A percentile compares a stretch with the other conserved stretches of the same genome.
Evolutionary conservation across 2,329 filamentous ascomycete genomes (phyloP).

Genomic region (Colletotrichum lini): DNA sequence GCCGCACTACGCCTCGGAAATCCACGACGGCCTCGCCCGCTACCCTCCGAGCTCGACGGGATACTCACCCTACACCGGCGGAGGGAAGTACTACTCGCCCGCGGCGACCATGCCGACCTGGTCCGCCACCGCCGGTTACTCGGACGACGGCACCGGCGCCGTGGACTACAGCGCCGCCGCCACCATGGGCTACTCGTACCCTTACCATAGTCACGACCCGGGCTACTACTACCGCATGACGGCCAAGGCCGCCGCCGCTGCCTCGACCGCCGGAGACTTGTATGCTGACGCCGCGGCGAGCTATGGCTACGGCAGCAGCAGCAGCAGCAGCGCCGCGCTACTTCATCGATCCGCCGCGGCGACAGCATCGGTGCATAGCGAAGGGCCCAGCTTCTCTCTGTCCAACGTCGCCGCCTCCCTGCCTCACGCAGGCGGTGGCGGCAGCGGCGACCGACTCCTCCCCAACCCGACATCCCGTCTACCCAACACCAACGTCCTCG

Average conservation of each 20-base stretch:
- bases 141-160: conserved; percentile 49
- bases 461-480: conserved; percentile 54
- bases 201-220: conserved; percentile 53
- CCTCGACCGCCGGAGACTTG: conserved; percentile 46
- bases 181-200: conserved; percentile 51
- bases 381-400: conserved; percentile 57
- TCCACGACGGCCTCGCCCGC: conserved; percentile 49
- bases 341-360: conserved; percentile 52
- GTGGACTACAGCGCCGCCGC: conserved; percentile 54
- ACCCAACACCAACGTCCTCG: conserved; percentile 48
- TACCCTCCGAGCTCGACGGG: conserved; percentile 50
- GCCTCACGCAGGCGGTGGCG: conserved; percentile 49
- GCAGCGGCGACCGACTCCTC: conserved; percentile 51
- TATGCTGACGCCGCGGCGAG: conserved; percentile 50
- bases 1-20: conserved; percentile 53
- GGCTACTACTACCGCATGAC: conserved; percentile 51
- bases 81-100: conserved; percentile 53
- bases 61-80: conserved; percentile 50
- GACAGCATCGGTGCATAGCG: conserved; percentile 45
- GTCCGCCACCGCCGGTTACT: conserved; percentile 49
- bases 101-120: conserved; percentile 50
- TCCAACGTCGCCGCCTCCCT: conserved; percentile 58
- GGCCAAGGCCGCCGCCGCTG: conserved; percentile 43
- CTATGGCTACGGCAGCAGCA: conserved; percentile 51
- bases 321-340: conserved; percentile 45